Percentiles rank a stretch among this genome's conserved stretches.
These are phyloP conservation scores for Iberis pinnata DNA, from an alignment of 345 rosid genomes.

Conservation along the genomic window DNA sequence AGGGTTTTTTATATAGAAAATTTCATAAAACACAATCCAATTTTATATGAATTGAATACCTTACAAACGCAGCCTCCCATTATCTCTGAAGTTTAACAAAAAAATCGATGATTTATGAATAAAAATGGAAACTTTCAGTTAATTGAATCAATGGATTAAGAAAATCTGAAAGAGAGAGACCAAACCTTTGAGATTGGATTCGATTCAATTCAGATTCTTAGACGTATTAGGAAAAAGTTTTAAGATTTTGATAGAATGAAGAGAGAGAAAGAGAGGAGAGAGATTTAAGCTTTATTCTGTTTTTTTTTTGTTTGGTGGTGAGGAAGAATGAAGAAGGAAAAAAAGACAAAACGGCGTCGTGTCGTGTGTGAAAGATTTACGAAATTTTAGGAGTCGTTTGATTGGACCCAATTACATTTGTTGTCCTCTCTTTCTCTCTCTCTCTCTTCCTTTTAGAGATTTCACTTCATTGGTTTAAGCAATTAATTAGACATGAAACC, in stretches of 20 bases:
- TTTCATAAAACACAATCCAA: too few relatives aligned
- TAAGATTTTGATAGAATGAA: background rate
- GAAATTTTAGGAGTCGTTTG: conserved; percentile 19
- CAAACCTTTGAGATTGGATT: conserved; percentile 18
- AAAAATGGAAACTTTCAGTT: background rate
- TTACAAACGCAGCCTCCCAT: conserved; percentile 49
- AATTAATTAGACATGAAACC: too few relatives aligned
- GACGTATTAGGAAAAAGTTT: background rate
- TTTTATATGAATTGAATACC: conserved; percentile 13
- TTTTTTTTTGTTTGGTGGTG: background rate
- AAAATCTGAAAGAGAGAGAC: background rate
- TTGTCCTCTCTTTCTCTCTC: too few relatives aligned
- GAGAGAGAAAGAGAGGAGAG: background rate
- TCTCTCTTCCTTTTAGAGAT: too few relatives aligned
- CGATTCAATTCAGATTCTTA: conserved; percentile 9
- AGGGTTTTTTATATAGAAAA: too few relatives aligned
- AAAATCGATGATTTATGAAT: background rate
- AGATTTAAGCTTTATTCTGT: too few relatives aligned
- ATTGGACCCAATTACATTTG: conserved; percentile 18
- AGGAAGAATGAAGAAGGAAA: background rate
- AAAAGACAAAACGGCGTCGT: conserved; percentile 21
- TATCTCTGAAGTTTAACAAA: background rate
- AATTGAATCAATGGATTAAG: background rate
- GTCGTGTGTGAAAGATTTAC: background rate
- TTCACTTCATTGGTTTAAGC: too few relatives aligned